A percentile compares a stretch with the other conserved stretches of the same genome.
Conservation (phyloP, 768 basidiomycete genomes). For the Hydnum rufescens region DNA sequence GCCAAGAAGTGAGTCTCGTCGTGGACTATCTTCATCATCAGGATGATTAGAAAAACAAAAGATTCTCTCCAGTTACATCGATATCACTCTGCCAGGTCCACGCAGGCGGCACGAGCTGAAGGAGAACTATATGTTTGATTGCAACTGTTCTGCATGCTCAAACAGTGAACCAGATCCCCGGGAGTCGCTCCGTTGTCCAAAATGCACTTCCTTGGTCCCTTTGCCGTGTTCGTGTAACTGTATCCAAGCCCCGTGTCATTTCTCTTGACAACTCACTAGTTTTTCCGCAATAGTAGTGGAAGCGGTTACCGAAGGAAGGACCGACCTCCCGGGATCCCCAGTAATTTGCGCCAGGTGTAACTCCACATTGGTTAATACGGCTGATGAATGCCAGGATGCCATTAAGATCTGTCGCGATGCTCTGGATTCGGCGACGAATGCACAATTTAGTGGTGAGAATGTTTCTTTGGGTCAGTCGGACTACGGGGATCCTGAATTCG, state of each 20-base stretch:
- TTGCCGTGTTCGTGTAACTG: slow-evolving; percentile 7
- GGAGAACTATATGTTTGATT: slow-evolving; percentile 64
- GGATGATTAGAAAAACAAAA: slow-evolving; percentile 18
- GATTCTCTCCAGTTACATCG: slow-evolving; percentile 73
- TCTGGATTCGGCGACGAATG: slow-evolving; percentile 43
- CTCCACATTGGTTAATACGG: too few relatives aligned
- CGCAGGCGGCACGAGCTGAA: slow-evolving; percentile 36
- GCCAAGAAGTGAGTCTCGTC: slow-evolving; percentile 45
- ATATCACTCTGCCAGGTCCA: slow-evolving; percentile 47
- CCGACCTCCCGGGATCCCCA: too few relatives aligned
- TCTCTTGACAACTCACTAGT: background rate
- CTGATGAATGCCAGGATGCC: slow-evolving; percentile 40
- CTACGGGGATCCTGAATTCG: too few relatives aligned
- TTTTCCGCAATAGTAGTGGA: background rate
- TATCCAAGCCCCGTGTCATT: background rate
- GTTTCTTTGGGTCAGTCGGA: too few relatives aligned
- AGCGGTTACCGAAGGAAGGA: background rate
- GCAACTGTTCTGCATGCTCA: slow-evolving; percentile 27
- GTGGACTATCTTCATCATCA: background rate
- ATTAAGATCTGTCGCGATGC: slow-evolving; percentile 52
- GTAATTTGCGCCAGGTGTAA: too few relatives aligned
- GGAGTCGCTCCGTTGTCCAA: slow-evolving; percentile 38
- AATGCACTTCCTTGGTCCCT: slow-evolving; percentile 6
- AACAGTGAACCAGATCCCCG: slow-evolving; percentile 31
- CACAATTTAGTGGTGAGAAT: slow-evolving; percentile 41